Base-by-base conservation (phyloP, 2,329 filamentous ascomycete genomes). In the Aspergillus carbonarius region DNA sequence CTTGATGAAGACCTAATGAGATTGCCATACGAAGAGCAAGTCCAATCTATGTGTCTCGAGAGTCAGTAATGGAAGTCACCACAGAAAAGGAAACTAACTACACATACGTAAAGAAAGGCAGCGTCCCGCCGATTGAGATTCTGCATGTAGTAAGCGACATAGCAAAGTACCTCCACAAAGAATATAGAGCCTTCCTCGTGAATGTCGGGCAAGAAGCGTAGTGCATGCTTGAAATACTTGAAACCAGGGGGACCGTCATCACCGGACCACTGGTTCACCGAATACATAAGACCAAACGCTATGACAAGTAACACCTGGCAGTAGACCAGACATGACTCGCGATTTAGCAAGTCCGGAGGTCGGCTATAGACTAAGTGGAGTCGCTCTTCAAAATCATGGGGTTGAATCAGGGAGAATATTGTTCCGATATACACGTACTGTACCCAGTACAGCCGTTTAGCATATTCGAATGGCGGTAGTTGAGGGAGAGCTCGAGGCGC, bases 341-440 rank as follows among this genome's bases (percentile, higher is more conserved):
- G 73, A 51, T 82, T 78, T 0, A 72, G 64, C 2, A 78, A 70
- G 47, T 82, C 75, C 0, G 76, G 76, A 1, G 73, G 70, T 2
- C 75, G 72, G 8, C 72, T 70, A 55, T 84, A 83, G 4, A 80
- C 78, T 27, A 74, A 67, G 13, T 74, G 60, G 0, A 85, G 71
- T 25, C 79, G 73, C 35, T 70, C 64, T 59, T 83, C 81, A 54
- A 84, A 84, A 15, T 76, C 68, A 3, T 72, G 66, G 0, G 81
- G 80, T 25, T 81, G 77, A 0, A 81, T 77, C 46, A 85, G 81
- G 10, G 80, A 79, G 59, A 85, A 85, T 9, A 85, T 85, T 13
- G 82, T 84, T 10, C 83, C 83, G 17, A 85, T 84, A 55, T 83
- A 85, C 34, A 76, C 76, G 66, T 84, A 82, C 58, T 85, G 83